Evolutionary conservation across 108 stramenopile species (phyloP), one percentile per base, ranked within the genome.

Genomic region (Schizochytrium sp.): DNA sequence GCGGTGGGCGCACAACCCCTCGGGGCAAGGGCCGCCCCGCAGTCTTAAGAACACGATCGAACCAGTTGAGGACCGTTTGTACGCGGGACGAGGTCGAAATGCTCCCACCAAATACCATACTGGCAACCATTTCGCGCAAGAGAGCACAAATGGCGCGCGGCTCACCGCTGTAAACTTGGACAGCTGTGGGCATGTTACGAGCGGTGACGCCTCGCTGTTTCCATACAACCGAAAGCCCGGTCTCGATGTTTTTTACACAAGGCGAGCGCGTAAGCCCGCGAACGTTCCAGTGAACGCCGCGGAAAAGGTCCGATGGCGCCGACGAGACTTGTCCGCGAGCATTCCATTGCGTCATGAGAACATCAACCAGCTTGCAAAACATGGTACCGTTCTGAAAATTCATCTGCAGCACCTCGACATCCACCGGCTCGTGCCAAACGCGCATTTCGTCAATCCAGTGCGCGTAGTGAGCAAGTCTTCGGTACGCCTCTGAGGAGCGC

Each of bases 21-120:
- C 48, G 51, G 18, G 76, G 18, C 18, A 83, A 34, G 43, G 45
- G n/a, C 25, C 76, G 76, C 12, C 76, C 76, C 3, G 51, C 76
- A 12, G 19, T 12, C 51, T 47, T 47, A 4, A 83, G 51, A 12
- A 83, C 51, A 16, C 76, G 76, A 45, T 83, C 76, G 51, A 83
- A 83, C 76, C 76, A 83, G 28, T 83, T 83, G 19, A 83, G 51
- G 48, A 83, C 76, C 19, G 48, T 83, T 23, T 83, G 76, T 53
- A 83, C 76, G n/a, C 76, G 76, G 43, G 12, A 53, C 44, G 48
- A 53, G n/a, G 76, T 83, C 19, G 48, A 53, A 23, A 83, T 83
- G 28, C 48, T 53, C 8, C 76, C 76, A n/a, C 76, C 76, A 53
- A 83, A 83, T 1, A 83, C 51, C 19, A 83, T 25, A 23, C 48